Evolutionary conservation across 176 grass and related monocot genomes (phyloP), one percentile per base, ranked within the genome.

Genomic region (Eremochloa ophiuroides): DNA sequence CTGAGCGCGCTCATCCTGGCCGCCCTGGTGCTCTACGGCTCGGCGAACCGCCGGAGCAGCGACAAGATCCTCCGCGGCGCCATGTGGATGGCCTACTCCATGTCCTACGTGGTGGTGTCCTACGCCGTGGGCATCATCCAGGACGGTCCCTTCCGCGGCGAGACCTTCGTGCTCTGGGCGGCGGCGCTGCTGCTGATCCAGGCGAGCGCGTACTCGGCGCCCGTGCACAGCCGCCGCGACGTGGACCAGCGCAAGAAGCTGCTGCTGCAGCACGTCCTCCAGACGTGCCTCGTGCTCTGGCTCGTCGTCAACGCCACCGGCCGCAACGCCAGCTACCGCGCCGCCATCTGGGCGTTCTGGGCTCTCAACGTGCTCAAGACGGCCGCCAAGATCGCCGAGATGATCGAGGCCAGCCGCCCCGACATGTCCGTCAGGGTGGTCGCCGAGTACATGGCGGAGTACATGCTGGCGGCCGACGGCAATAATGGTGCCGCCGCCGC

Each of bases 361-460:
- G 27, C 79, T 42, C 83, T 92, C 61, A 89, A 86, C 70, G 78
- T 83, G 56, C 74, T 86, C 75, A 89, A 83, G 86, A 89, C 76
- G 4, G 28, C 80, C n/a, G 75, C 75, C 50, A 82, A 82, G 78
- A 91, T 91, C 71, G 58, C 27, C 9, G 89, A 87, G 75, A 80
- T 91, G 75, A 70, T 87, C 64, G 44, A 81, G 85, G 23, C 55
- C 35, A 82, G 83, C 41, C 74, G 71, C 27, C 82, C 90, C n/a
- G 87, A 92, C 83, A 7, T 34, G 37, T 85, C 83, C 56, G 81
- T 80, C 51, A 86, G 34, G 62, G 75, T 92, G 6, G 64, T 92
- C 8, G 90, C 83, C 29, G 86, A 86, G 63, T 92, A 89, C 86
- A 92, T 92, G 90, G n/a, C n/a, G n/a, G n/a, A n/a, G n/a, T n/a